Evolutionary conservation across 2,329 filamentous ascomycete species (phyloP).

Genomic region (Dothiorella sarmentorum): DNA sequence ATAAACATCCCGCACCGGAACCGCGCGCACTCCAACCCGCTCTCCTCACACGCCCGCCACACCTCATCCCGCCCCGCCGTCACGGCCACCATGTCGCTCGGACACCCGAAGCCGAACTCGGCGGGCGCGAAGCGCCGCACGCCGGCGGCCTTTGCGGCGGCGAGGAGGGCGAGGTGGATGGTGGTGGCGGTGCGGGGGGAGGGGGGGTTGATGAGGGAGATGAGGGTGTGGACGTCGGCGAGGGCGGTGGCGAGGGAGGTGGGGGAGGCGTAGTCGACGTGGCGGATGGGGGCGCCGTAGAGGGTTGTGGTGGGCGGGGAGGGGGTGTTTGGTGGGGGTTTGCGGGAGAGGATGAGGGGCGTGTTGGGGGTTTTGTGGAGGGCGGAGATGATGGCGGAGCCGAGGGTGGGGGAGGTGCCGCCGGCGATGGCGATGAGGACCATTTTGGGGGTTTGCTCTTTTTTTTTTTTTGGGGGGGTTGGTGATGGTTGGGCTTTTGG

Average conservation of each 20-base stretch:
- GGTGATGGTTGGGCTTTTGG: not conserved
- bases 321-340: constrained; percentile 1
- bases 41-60: constrained; percentile 25
- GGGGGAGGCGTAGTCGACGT: constrained; percentile 29
- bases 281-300: constrained; percentile 23
- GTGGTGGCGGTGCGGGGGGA: constrained; percentile 25
- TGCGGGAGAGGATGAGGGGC: constrained; percentile 32
- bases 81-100: constrained; percentile 23
- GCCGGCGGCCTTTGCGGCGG: constrained; percentile 49
- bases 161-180: constrained; percentile 46
- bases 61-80: constrained; percentile 25
- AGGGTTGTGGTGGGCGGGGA: not conserved
- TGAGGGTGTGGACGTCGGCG: constrained; percentile 27
- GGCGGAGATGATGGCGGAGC: constrained; percentile 27
- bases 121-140: constrained; percentile 54
- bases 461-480: constrained; percentile 14
- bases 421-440: constrained; percentile 28
- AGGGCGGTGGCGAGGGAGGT: constrained; percentile 24
- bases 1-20: constrained; percentile 36
- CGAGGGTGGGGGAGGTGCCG: constrained; percentile 27
- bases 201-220: constrained; percentile 25
- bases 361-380: constrained; percentile 24
- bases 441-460: constrained; percentile 26
- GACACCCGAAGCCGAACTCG: constrained; percentile 41
- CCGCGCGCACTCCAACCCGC: constrained; percentile 30